These are phyloP conservation scores for Lizonia empirigonia DNA, from an alignment of 2,329 filamentous ascomycete species.

Conservation along the genomic window DNA sequence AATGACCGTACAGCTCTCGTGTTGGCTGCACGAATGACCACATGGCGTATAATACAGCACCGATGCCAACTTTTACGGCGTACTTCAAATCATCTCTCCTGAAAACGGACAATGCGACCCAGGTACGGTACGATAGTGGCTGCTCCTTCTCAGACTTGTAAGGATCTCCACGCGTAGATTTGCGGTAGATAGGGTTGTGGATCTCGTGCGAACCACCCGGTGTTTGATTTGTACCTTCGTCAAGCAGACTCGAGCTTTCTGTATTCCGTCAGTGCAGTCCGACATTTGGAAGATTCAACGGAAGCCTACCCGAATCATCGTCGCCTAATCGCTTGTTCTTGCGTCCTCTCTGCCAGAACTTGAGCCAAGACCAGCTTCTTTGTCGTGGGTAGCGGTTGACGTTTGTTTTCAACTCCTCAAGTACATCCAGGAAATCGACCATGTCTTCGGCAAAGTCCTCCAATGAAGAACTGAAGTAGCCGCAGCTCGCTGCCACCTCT, in stretches of 20 bases:
- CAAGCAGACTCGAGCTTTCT: slow-evolving; percentile 33
- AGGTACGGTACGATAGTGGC: slow-evolving; percentile 56
- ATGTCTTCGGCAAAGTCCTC: slow-evolving; percentile 91
- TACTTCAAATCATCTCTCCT: slow-evolving; percentile 73
- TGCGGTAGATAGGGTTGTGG: slow-evolving; percentile 43
- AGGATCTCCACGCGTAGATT: slow-evolving; percentile 33
- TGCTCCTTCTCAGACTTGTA: slow-evolving; percentile 38
- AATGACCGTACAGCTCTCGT: slow-evolving; percentile 79
- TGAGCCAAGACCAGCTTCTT: slow-evolving; percentile 83
- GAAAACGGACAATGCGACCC: slow-evolving; percentile 62
- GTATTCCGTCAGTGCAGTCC: slow-evolving; percentile 12
- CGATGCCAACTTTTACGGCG: slow-evolving; percentile 90
- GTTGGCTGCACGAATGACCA: slow-evolving; percentile 83
- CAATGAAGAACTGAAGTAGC: slow-evolving; percentile 92
- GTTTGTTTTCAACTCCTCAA: slow-evolving; percentile 83
- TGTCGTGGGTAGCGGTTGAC: slow-evolving; percentile 65
- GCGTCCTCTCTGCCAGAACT: slow-evolving; percentile 67
- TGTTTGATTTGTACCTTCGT: slow-evolving; percentile 35
- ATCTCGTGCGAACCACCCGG: slow-evolving; percentile 43
- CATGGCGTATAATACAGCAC: slow-evolving; percentile 85
- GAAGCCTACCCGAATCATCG: slow-evolving; percentile 29
- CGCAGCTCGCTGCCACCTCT: slow-evolving; percentile 96
- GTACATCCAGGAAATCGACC: slow-evolving; percentile 76
- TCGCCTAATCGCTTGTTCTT: slow-evolving; percentile 12
- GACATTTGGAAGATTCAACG: neutral